Evolutionary conservation across 352 stramenopile genomes (phyloP), one percentile per base, ranked within the genome.

Genomic region (Phytopythium cucurbitacearum): DNA sequence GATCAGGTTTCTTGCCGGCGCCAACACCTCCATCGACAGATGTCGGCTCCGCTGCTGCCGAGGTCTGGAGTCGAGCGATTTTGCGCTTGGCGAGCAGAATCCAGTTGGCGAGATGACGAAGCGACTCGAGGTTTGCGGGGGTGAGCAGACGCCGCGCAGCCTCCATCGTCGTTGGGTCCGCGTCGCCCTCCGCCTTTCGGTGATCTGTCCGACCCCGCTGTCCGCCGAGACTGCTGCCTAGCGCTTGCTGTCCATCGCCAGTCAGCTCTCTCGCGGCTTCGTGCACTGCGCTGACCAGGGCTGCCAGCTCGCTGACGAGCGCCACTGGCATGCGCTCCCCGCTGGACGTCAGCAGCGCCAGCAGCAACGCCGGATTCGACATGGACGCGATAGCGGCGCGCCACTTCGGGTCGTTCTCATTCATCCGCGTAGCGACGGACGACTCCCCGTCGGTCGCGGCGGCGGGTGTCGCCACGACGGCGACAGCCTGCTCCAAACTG

Each of bases 61-160:
- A 73, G 21, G 67, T 59, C 51, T 87, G 66, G 15, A 91, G 65
- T 12, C 74, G 73, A 39, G 71, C 69, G 40, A 86, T 65, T 58
- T 90, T 87, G 38, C 80, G 80, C 49, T 88, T 89, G 13, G 79
- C 80, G 7, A 94, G 59, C 21, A 91, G 52, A 11, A 91, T 77
- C 83, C 83, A 94, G 51, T 91, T 91, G 13, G 77, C 76, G 28
- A 95, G 62, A 59, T 92, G 76, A 11, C 83, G 69, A 28, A 91
- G 60, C 38, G 71, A 69, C 42, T 93, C 83, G n/a, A 94, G 48
- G 51, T 91, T 95, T 5, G 83, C 73, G 55, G 67, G 54, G 53
- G 53, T 87, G 47, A 60, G 62, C 40, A 41, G 66, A 49, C 56
- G 67, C 45, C 38, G 40, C 36, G 15, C 48, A 8, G 48, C 48